A percentile compares a stretch with the other conserved stretches of the same genome.
These are phyloP conservation scores for Coemansia asiatica DNA, from an alignment of 192 early-diverging fungal species.

Conservation along the genomic window DNA sequence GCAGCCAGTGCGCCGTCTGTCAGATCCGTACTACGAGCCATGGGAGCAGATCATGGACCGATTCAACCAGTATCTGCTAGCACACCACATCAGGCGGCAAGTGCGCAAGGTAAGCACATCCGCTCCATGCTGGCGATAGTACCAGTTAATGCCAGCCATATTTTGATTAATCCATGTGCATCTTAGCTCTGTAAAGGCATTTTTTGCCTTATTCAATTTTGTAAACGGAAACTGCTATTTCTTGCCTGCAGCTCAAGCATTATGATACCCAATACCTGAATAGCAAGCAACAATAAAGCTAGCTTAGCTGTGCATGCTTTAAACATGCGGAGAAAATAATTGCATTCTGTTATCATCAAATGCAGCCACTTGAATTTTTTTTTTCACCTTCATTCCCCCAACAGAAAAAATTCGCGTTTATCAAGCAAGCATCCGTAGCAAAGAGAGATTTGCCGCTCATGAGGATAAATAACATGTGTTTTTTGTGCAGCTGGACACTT, in stretches of 20 bases:
- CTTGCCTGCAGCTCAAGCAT: background rate
- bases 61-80: slow-evolving; percentile 73
- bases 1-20: slow-evolving; percentile 72
- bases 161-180: background rate
- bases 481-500: too few species aligned
- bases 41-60: slow-evolving; percentile 85
- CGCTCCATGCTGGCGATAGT: too few species aligned
- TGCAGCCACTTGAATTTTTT: too few species aligned
- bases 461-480: background rate
- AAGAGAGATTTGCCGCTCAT: background rate
- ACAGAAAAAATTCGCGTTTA: background rate
- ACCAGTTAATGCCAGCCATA: background rate
- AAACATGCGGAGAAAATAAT: too few species aligned
- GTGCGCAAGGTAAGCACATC: slow-evolving; percentile 67
- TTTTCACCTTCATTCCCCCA: too few species aligned
- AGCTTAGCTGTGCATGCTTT: too few species aligned
- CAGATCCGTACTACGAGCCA: slow-evolving; percentile 76
- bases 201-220: background rate
- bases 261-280: too few species aligned
- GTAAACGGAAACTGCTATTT: background rate
- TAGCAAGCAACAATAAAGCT: too few species aligned
- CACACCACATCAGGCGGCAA: slow-evolving; percentile 63
- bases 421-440: too few species aligned
- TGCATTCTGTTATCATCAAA: background rate
- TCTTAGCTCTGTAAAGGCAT: too few species aligned